These are phyloP conservation scores for Tothia fuscella DNA, from an alignment of 2,329 filamentous ascomycete species.

Conservation along the genomic window DNA sequence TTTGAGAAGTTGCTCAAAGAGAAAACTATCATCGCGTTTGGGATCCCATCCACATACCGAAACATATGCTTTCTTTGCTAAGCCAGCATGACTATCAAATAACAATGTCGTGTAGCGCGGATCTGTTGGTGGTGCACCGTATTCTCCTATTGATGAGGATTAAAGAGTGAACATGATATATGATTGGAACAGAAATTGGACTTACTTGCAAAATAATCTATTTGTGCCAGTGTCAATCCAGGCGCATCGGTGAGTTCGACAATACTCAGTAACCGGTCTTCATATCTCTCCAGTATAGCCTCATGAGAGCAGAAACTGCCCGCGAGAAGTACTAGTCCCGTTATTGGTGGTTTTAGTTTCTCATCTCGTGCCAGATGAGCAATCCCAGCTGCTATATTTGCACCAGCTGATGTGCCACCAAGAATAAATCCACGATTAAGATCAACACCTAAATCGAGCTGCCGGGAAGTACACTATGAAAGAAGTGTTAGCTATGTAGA, in stretches of 20 bases:
- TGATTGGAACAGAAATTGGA: not conserved
- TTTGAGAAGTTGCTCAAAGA: constrained; percentile 11
- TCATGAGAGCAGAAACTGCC: no score
- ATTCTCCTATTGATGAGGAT: not conserved
- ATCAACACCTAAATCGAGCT: constrained; percentile 27
- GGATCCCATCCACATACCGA: constrained; percentile 13
- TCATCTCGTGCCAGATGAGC: constrained; percentile 1
- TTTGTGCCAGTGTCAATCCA: no score
- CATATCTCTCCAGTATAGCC: no score
- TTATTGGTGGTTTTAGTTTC: not conserved
- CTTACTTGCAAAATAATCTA: not conserved
- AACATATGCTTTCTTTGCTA: constrained; percentile 11
- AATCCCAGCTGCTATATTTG: constrained; percentile 35
- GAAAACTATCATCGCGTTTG: constrained; percentile 11
- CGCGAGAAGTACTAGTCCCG: not conserved
- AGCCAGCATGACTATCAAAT: constrained; percentile 1
- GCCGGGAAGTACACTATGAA: no score
- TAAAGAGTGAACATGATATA: not conserved
- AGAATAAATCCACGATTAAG: constrained; percentile 36
- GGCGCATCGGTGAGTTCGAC: no score
- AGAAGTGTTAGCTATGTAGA: no score
- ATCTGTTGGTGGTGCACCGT: no score
- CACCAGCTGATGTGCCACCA: constrained; percentile 40
- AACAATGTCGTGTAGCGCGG: no score
- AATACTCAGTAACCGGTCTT: no score